These are phyloP conservation scores for Epichloe brachyelytri DNA, from an alignment of 2,329 filamentous ascomycete genomes.

Conservation along the genomic window DNA sequence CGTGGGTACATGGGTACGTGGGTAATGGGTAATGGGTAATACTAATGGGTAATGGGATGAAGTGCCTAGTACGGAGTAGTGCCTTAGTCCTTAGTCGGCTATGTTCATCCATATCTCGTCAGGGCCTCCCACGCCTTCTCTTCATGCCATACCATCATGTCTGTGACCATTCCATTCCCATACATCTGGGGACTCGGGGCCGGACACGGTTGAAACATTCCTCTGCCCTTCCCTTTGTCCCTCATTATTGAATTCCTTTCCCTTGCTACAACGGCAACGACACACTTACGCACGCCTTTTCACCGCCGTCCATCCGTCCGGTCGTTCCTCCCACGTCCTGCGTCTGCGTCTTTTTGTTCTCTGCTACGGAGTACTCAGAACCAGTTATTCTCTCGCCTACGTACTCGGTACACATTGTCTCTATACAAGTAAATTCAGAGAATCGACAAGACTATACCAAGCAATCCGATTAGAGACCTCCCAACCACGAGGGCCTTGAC, in stretches of 20 bases:
- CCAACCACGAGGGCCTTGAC: no score
- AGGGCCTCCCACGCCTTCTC: conserved; percentile 2
- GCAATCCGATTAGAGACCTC: neutral
- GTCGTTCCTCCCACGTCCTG: neutral
- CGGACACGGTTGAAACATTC: conserved; percentile 6
- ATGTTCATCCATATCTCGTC: conserved; percentile 6
- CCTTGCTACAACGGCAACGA: conserved; percentile 5
- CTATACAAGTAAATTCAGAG: neutral
- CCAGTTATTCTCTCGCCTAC: neutral
- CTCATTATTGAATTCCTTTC: conserved; percentile 10
- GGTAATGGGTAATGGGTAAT: no score
- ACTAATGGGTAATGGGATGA: neutral
- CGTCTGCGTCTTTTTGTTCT: conserved; percentile 3
- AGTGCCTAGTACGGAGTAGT: neutral
- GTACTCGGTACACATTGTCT: neutral
- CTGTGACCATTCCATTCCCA: conserved; percentile 2
- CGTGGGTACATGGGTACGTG: no score
- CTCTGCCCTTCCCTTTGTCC: neutral
- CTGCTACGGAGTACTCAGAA: neutral
- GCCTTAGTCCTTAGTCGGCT: neutral
- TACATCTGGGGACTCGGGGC: neutral
- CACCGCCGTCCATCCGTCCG: neutral
- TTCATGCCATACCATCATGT: neutral
- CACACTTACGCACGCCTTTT: neutral
- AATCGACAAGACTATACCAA: neutral